A percentile compares a stretch with the other conserved stretches of the same genome.
Evolutionary conservation across 257 asterid genomes (phyloP).

Genomic region (Capsicum pubescens): DNA sequence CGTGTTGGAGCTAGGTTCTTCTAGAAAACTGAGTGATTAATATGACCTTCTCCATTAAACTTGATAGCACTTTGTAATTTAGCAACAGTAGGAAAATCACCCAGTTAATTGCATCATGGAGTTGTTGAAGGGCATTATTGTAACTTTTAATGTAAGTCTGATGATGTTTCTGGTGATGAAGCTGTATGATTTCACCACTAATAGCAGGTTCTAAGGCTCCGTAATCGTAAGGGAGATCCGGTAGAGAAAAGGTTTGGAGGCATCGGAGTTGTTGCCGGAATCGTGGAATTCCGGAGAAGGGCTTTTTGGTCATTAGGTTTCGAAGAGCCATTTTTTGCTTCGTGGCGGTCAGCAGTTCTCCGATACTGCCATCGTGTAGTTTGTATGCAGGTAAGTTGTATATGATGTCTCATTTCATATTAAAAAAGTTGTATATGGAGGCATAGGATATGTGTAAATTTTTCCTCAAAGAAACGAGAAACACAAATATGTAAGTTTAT

Average conservation of each 20-base stretch:
- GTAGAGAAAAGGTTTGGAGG: slow-evolving; percentile 63
- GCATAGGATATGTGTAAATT: too few species aligned
- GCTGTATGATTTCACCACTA: slow-evolving; percentile 84
- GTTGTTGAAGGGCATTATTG: slow-evolving; percentile 88
- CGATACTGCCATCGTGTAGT: too few species aligned
- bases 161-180: slow-evolving; percentile 97
- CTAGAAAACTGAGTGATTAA: slow-evolving; percentile 43
- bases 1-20: slow-evolving; percentile 77
- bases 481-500: too few species aligned
- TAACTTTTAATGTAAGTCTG: slow-evolving; percentile 83
- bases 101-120: slow-evolving; percentile 64
- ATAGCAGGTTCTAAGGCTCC: slow-evolving; percentile 87
- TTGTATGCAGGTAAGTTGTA: too few species aligned
- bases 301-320: slow-evolving; percentile 48
- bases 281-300: slow-evolving; percentile 35
- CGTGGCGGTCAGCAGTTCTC: too few species aligned
- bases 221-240: slow-evolving; percentile 83
- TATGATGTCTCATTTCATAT: too few species aligned
- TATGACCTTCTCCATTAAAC: slow-evolving; percentile 90
- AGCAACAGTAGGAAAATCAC: slow-evolving; percentile 60
- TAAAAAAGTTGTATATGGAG: too few species aligned
- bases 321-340: slow-evolving; percentile 62
- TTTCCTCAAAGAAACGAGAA: too few species aligned
- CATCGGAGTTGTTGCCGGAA: slow-evolving; percentile 53
- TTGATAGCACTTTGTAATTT: slow-evolving; percentile 90